These are phyloP conservation scores for Aegilops bicornis DNA, from an alignment of 176 grass and related monocot genomes.

Conservation along the genomic window DNA sequence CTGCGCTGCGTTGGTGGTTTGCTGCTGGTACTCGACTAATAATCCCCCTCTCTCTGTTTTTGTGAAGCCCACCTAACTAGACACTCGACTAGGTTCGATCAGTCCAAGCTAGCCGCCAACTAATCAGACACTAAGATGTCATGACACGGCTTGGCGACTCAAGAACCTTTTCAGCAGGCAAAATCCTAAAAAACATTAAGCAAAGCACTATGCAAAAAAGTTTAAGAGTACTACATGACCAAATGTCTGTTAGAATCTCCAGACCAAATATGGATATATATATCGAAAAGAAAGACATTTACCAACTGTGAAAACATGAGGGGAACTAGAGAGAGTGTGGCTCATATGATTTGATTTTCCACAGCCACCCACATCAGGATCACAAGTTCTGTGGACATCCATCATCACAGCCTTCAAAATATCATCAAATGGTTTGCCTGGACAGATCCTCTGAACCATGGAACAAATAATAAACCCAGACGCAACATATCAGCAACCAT, in stretches of 20 bases:
- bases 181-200: not conserved
- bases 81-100: not conserved
- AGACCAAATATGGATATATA: not conserved
- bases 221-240: not conserved
- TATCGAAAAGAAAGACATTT: slow-evolving; percentile 26
- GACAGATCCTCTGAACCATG: slow-evolving; percentile 58
- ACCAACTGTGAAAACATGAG: slow-evolving; percentile 96
- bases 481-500: not conserved
- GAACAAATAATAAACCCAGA: not conserved
- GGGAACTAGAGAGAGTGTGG: slow-evolving; percentile 73
- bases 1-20: not conserved
- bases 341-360: slow-evolving; percentile 72
- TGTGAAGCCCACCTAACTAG: not conserved
- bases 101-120: not conserved
- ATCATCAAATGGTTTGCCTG: slow-evolving; percentile 59
- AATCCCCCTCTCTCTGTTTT: not conserved
- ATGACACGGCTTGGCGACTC: not conserved
- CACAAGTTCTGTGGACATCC: slow-evolving; percentile 70
- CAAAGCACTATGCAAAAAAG: not conserved
- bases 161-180: not conserved
- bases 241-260: not conserved
- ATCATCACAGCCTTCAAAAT: slow-evolving; percentile 78
- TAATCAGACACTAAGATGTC: not conserved
- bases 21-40: not conserved
- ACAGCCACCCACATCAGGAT: slow-evolving; percentile 74